phyloP scores from a whole-genome alignment of 176 grass and related monocot species.

The Oryza nivara region DNA sequence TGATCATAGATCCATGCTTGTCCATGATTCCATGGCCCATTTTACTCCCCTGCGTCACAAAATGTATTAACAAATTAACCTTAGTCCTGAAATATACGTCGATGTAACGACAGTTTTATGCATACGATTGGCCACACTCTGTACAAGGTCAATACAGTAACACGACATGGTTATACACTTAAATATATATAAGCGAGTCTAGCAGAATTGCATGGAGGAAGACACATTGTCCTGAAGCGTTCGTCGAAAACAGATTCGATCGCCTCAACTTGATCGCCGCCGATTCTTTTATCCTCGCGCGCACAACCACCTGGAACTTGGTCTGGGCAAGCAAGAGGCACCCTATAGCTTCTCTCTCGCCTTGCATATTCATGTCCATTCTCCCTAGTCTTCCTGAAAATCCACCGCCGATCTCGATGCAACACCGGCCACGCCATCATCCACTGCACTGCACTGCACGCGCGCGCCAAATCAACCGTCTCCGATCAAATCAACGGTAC shows the following conservation, averaged over 20 bases:
- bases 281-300: conserved; percentile 43
- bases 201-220: neutral
- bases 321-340: conserved; percentile 20
- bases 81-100: neutral
- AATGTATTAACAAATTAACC: neutral
- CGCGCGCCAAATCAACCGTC: conserved; percentile 16
- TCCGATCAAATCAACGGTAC: conserved; percentile 4
- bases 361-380: conserved; percentile 62
- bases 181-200: neutral
- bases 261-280: conserved; percentile 31
- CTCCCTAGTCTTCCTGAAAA: conserved; percentile 67
- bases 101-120: too few relatives aligned
- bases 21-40: neutral
- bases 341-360: neutral
- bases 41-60: neutral
- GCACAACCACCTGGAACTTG: conserved; percentile 46
- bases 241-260: conserved; percentile 76
- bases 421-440: neutral
- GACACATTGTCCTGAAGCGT: conserved; percentile 51
- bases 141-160: conserved; percentile 11
- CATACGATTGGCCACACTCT: neutral
- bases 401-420: conserved; percentile 42
- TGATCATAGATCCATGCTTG: conserved; percentile 38
- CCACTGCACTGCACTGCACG: neutral
- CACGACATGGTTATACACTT: neutral